Conservation (phyloP, 345 rosid genomes). For the Euphorbia lathyris region DNA sequence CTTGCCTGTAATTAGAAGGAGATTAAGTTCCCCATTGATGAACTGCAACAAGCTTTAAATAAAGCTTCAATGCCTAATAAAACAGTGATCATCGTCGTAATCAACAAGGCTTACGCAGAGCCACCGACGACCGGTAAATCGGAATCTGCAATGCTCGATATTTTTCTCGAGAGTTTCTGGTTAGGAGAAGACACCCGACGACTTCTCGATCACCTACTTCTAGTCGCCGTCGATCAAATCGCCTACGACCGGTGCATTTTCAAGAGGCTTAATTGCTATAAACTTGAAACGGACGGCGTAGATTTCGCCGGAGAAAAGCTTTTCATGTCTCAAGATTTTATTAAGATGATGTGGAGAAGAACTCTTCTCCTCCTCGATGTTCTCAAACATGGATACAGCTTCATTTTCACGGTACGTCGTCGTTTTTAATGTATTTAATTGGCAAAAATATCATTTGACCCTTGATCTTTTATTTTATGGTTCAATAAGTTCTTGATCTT, state of each 20-base stretch:
- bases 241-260: conserved; percentile 24
- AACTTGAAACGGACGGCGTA: conserved; percentile 20
- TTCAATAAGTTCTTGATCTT: too few species aligned
- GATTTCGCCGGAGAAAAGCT: conserved; percentile 25
- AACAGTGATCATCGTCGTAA: conserved; percentile 25
- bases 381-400: conserved; percentile 25
- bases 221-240: conserved; percentile 23
- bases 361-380: conserved; percentile 17
- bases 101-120: conserved; percentile 30
- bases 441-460: too few species aligned
- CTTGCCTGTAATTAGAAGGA: neutral
- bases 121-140: conserved; percentile 1
- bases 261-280: conserved; percentile 24
- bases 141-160: conserved; percentile 25
- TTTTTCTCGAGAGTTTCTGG: conserved; percentile 32
- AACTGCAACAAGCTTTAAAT: conserved; percentile 39
- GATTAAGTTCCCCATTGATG: conserved; percentile 29
- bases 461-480: too few species aligned
- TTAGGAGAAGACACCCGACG: conserved; percentile 22
- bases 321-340: conserved; percentile 23
- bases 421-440: too few species aligned
- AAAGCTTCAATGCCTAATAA: conserved; percentile 44
- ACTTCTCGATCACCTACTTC: conserved; percentile 20
- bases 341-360: conserved; percentile 35
- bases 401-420: conserved; percentile 27